Evolutionary conservation across 495 filamentous ascomycete genomes (phyloP), one percentile per base, ranked within the genome.

Genomic region (Tetracladium marchalianum): DNA sequence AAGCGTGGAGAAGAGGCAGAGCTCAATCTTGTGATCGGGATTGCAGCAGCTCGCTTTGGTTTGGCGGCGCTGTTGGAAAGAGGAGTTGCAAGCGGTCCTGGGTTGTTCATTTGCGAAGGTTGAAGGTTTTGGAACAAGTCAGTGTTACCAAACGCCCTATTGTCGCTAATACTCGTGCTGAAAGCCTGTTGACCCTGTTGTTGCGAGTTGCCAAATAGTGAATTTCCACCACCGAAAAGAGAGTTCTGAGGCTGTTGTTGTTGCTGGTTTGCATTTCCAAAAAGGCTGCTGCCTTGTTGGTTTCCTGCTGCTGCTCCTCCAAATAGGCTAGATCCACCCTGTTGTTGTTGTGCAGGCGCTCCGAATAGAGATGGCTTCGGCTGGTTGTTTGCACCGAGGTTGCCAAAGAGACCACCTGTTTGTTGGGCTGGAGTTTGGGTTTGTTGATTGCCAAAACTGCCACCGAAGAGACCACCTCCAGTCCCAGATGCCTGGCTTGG

Each of bases 1-100:
- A 88, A 75, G 19, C 86, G 79, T 31, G 84, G 80, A 40, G 85
- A 77, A 35, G 85, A 82, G 31, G 75, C 78, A 1, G 88, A 87
- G 18, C 84, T 92, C 50, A 96, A 77, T 62, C 87, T 92, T 66
- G 93, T 90, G 54, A 89, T 78, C 6, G 93, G 92, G 45, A 95
- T 61, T 24, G 84, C 78, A 5, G 87, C 82, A 47, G 74, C 80
- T 61, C 85, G 82, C 63, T 82, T 85, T 39, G 78, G 71, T 59
- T 85, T 84, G 11, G 51, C 54, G 50, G 73, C 68, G 44, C 73
- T 80, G 47, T 77, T 80, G 17, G 76, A 78, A n/a, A 95, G 75
- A 0, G 92, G 89, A 1, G 88, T 95, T 12, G 88, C 89, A 45
- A 95, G 69, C 4, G 89, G 89, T 31, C 89, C 89, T 1, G 84